Percentiles rank a stretch among this genome's conserved stretches.
Evolutionary conservation across 768 basidiomycete species (phyloP).

Genomic region (Lactarius quietus): DNA sequence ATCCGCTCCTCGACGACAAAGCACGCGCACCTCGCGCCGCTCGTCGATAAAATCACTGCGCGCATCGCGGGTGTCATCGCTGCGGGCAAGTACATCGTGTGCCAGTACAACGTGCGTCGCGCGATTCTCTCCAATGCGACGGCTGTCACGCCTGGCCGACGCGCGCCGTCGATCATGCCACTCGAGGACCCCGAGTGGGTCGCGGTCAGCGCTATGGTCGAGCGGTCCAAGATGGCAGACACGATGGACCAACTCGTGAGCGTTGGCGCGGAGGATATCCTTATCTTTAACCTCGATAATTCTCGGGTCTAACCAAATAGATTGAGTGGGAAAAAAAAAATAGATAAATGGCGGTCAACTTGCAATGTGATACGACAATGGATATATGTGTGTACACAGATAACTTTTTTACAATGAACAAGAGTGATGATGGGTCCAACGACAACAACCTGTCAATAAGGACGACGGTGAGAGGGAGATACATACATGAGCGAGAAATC

Average conservation of each 20-base stretch:
- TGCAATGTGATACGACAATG: conserved; percentile 8
- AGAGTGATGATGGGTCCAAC: not conserved
- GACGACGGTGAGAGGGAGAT: not conserved
- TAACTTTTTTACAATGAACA: conserved; percentile 5
- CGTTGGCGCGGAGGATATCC: conserved; percentile 85
- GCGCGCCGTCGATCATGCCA: conserved; percentile 83
- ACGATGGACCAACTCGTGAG: conserved; percentile 86
- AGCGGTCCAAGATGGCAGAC: conserved; percentile 71
- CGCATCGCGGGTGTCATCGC: conserved; percentile 93
- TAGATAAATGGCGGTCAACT: not conserved
- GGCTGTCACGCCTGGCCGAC: conserved; percentile 78
- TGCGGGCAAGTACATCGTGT: conserved; percentile 79
- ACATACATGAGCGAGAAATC: conserved; percentile 7
- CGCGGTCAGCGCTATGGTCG: conserved; percentile 89
- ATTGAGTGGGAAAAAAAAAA: not conserved
- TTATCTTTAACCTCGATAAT: conserved; percentile 88
- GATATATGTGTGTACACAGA: conserved; percentile 4
- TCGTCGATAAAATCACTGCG: conserved; percentile 76
- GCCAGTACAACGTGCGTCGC: conserved; percentile 88
- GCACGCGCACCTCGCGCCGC: conserved; percentile 54
- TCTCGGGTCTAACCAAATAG: conserved; percentile 66
- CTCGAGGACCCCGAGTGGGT: conserved; percentile 87
- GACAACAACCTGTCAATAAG: not conserved
- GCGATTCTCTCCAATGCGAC: conserved; percentile 58
- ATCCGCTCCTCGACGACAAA: conserved; percentile 74